Base-by-base conservation (phyloP, 108 stramenopile genomes). In the Cylindrotheca fusiformis region DNA sequence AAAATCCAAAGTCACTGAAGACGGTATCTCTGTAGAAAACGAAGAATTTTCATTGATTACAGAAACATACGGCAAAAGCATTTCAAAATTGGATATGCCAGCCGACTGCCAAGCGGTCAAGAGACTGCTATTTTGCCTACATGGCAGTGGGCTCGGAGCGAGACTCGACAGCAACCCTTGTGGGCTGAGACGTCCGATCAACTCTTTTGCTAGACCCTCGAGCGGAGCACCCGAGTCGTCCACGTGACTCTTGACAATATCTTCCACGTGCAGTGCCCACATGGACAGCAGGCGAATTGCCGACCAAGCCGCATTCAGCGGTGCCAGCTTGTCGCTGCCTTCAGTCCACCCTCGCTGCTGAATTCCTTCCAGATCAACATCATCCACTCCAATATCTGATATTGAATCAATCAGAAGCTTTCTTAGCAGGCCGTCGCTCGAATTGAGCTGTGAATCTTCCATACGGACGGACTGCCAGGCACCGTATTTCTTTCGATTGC, bases 191-290 rank as follows among this genome's bases (percentile, higher is more conserved):
- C 30, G 48, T 24, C 48, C 29, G 14, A 72, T 51, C 28, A 72
- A 49, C 4, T 49, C 63, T 2, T 45, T 45, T 6, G 57, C 41
- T 12, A 6, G 0, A 3, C 32, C 61, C 20, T 41, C 45, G 20
- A 59, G 28, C 6, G 55, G 55, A 4, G 55, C 28, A 24, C 44
- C 26, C 26, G 20, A n/a, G 30, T 30, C 53, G 20, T 71, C 48
- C 26, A 58, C 19, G n/a, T 58, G 55, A 21, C 57, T 58, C 2
- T 21, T 17, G 32, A 55, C 47, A 46, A 72, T 72, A 26, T 72
- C 71, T 52, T 72, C 71, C 12, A 65, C 58, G 26, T 65, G 63
- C 6, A 55, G 36, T 18, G 71, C 63, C 71, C 71, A 72, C 31
- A 54, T 26, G 2, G 63, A 58, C 47, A 72, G 52, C 41, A 72